Base-by-base conservation (phyloP, 2,329 filamentous ascomycete genomes). In the Ophiocordyceps camponoti-saundersi region DNA sequence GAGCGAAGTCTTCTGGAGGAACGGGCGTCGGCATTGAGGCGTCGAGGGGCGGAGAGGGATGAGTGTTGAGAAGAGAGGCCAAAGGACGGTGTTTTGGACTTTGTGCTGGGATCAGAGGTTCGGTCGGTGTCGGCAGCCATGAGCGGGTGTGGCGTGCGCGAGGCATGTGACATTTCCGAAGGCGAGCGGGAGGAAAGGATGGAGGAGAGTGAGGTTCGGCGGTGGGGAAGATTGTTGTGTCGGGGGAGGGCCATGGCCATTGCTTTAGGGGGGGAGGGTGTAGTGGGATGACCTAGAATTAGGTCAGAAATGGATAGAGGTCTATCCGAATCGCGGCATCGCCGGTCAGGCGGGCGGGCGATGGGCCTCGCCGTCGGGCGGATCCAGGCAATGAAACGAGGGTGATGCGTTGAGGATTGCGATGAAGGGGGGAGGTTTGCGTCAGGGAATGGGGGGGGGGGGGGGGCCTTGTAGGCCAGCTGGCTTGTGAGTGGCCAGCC, bases 21-120 rank as follows among this genome's bases (percentile, higher is more conserved):
- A 47, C 70, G 68, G 34, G 69, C 65, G 51, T 71, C 64, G 49
- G 71, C 64, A 59, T 77, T 65, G 59, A 70, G 55, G 61, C 71
- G 63, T 53, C 70, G 64, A 48, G 71, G 62, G 50, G 63, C 65
- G 51, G 75, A 71, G 50, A 84, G 59, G 40, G 77, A 73, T 54
- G 80, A 72, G 64, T 83, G 68, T 57, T 82, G 69, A 50, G 74
- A 74, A 26, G 77, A 79, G 30, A 75, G 75, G 30, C 69, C 73
- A 52, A 72, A 69, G 12, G 77, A 80, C 8, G 73, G 67, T 6
- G 75, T 73, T 59, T 78, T 79, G 47, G 71, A 76, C 56, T 73
- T 76, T 49, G 70, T 71, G 61, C 73, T 79, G 44, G 70, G 73
- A 57, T 80, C 69, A 16, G 77, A 80, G 7, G 65, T 70, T 48